Base-by-base conservation (phyloP, 106 monocot genomes). In the Dioscorea alata region DNA sequence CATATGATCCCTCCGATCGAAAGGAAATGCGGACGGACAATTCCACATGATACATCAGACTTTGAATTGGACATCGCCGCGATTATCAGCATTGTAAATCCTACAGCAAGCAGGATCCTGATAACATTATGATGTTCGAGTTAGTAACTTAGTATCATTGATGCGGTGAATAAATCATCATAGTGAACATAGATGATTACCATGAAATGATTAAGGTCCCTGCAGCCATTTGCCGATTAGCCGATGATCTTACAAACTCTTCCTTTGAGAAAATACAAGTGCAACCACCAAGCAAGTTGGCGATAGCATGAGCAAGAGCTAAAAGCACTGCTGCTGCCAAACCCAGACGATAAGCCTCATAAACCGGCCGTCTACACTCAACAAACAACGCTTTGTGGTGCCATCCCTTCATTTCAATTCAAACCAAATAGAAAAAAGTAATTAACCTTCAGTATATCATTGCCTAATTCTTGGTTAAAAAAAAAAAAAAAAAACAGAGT, bases 211-310 rank as follows among this genome's bases (percentile, higher is more conserved):
- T 19, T 5, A 94, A 63, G 12, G 85, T 60, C n/a, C 54, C 76
- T 32, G 74, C 57, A 23, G 85, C 87, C 74, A 90, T 70, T 62
- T 74, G 63, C 75, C 67, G 82, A 74, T 79, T 83, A 12, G 90
- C 65, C 5, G 75, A 76, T 13, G 94, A 76, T 12, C 52, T 64
- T 0, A 42, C 22, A 21, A 76, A 69, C n/a, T 68, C 81, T 17
- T 81, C 81, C 60, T 24, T 73, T 3, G 94, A 88, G 49, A 80
- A 83, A 32, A 85, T 73, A 58, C 94, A 94, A 0, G 67, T 65
- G 83, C 90, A 94, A 0, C 90, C 94, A 23, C 94, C 94, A 0
- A 90, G 76, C 67, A 88, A 50, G 65, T 90, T 90, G 24, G 88
- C 81, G 31, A 83, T 62, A 65, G 69, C 69, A 65, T 94, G 94